Base-by-base conservation (phyloP, 768 basidiomycete species). In the Tylopilus intermedius region DNA sequence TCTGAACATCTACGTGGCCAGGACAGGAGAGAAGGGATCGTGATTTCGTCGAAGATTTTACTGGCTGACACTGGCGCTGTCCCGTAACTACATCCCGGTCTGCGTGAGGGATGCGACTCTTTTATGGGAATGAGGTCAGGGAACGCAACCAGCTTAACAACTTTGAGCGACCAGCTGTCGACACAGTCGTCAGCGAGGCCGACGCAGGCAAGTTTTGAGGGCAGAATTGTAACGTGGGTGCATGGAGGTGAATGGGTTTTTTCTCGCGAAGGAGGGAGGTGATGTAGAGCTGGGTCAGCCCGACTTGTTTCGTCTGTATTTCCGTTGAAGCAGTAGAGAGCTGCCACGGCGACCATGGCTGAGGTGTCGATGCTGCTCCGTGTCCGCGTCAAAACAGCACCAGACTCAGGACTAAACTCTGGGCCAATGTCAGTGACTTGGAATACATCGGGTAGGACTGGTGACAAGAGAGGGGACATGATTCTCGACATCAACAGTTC, bases 101-200 rank as follows among this genome's bases (percentile, higher is more conserved):
- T 8, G 18, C 35, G 53, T 30, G 50, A 53, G 44, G 47, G 49
- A 33, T 44, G 51, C 1, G 63, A 38, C n/a, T 49, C 47, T 41
- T 57, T 63, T 1, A 57, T 46, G n/a, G 76, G 74, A 29, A 86
- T 82, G 49, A 89, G 76, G 54, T 88, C 86, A 0, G 86, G 85
- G 65, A 81, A 89, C 6, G 87, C 86, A 37, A 90, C 76, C 13
- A 89, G 76, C 69, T 88, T 88, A 55, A 90, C 74, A 40, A 90
- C 79, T 72, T 90, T 90, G 55, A 85, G 76, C 22, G 79, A 78
- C 88, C 88, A 90, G 45, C 79, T 76, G 52, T 88, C 83, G 32
- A 82, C 78, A 44, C 75, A 73, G 56, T 84, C 83, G 60, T 86
- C 82, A 38, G 81, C 80, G 26, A 90, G 73, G 2, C 88, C 88